A percentile compares a stretch with the other conserved stretches of the same genome.
These are phyloP conservation scores for Xylariales sp. DNA, from an alignment of 2,329 filamentous ascomycete species.

Conservation along the genomic window DNA sequence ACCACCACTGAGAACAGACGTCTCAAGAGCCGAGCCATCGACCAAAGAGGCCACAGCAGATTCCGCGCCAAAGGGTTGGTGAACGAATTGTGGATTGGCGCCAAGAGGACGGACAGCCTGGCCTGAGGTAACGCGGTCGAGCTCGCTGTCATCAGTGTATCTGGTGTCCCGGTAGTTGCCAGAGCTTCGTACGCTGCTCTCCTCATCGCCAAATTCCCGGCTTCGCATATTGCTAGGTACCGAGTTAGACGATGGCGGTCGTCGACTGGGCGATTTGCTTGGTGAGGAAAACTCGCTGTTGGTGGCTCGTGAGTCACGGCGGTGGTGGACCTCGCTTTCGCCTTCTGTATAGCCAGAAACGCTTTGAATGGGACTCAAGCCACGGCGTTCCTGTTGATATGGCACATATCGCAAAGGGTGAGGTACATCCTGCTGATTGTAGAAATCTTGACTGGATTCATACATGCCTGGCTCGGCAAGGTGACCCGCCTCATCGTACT, in stretches of 20 bases:
- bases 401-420: conserved; percentile 62
- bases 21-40: conserved; percentile 66
- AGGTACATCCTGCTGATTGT: conserved; percentile 58
- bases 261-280: conserved; percentile 49
- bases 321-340: conserved; percentile 52
- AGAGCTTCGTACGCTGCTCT: conserved; percentile 47
- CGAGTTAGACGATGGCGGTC: conserved; percentile 49
- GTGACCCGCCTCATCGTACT: conserved; percentile 40
- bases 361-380: conserved; percentile 85
- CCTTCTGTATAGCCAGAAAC: conserved; percentile 80
- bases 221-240: conserved; percentile 45
- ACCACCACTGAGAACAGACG: conserved; percentile 62
- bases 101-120: conserved; percentile 68
- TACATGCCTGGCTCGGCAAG: conserved; percentile 28
- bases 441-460: conserved; percentile 44
- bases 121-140: conserved; percentile 57
- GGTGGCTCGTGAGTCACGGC: conserved; percentile 53
- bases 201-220: conserved; percentile 56
- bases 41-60: conserved; percentile 85
- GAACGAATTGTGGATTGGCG: conserved; percentile 72
- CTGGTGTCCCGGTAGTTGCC: conserved; percentile 48
- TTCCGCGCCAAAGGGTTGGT: conserved; percentile 69
- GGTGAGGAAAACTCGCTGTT: conserved; percentile 56
- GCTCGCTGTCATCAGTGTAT: conserved; percentile 49
- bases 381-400: conserved; percentile 64